Evolutionary conservation across 2,329 filamentous ascomycete genomes (phyloP).

Genomic region (Colletotrichum orchidophilum): DNA sequence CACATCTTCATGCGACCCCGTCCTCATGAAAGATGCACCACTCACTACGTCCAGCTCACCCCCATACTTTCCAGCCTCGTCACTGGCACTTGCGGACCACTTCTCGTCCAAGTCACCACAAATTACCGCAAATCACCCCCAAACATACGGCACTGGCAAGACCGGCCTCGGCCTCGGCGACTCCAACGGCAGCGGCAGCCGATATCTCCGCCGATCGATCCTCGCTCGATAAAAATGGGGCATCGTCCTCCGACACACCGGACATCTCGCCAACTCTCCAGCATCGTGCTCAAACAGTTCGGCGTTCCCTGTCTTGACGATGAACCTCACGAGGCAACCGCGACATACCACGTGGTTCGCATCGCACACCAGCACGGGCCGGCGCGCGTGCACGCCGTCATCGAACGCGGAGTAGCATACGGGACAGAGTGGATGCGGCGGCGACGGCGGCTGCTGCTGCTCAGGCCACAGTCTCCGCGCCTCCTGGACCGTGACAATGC

Average conservation of each 20-base stretch:
- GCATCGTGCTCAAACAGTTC: neutral
- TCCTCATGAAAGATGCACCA: too few species aligned
- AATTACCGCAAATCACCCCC: too few species aligned
- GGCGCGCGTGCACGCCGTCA: neutral
- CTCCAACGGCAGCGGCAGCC: too few species aligned
- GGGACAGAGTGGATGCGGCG: neutral
- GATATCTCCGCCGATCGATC: too few species aligned
- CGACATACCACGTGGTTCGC: neutral
- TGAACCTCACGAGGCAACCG: neutral
- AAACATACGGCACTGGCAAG: too few species aligned
- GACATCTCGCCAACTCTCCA: neutral
- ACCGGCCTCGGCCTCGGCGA: too few species aligned
- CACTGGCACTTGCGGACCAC: too few species aligned
- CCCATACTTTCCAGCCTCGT: too few species aligned
- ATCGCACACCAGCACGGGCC: constrained; percentile 1
- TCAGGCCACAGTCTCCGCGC: neutral
- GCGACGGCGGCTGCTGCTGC: neutral
- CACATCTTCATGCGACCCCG: too few species aligned
- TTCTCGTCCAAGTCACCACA: too few species aligned
- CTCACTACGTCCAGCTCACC: too few species aligned
- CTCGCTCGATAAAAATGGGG: neutral
- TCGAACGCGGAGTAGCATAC: neutral
- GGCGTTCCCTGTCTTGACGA: neutral
- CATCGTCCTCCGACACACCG: neutral
- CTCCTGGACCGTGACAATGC: neutral